Percentiles rank a stretch among this genome's conserved stretches.
These are phyloP conservation scores for Eutrema salsugineum DNA, from an alignment of 441 rosid genomes.

Conservation along the genomic window DNA sequence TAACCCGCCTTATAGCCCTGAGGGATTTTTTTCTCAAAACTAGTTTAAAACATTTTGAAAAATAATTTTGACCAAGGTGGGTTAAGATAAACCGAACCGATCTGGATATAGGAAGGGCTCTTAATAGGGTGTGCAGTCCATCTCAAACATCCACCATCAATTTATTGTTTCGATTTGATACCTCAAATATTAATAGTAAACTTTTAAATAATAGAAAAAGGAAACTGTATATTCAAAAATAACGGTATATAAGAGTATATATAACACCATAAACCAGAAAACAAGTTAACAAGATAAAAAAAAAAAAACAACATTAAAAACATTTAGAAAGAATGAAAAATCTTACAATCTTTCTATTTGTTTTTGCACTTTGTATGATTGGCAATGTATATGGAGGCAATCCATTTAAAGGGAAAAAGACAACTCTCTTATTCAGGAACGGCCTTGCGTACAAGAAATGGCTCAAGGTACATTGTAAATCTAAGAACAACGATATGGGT, in stretches of 20 bases:
- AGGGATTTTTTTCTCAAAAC: too few relatives aligned
- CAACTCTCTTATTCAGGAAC: neutral
- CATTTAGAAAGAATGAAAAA: slow-evolving; percentile 4
- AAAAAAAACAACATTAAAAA: neutral
- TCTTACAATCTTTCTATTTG: slow-evolving; percentile 8
- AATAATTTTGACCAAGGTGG: too few relatives aligned
- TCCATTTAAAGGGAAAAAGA: neutral
- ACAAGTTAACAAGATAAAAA: neutral
- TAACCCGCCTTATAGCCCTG: too few relatives aligned
- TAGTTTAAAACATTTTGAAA: too few relatives aligned
- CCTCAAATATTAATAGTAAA: neutral
- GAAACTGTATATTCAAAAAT: neutral
- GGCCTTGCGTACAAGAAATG: neutral
- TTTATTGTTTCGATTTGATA: too few relatives aligned
- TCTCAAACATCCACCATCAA: too few relatives aligned
- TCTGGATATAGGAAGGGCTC: too few relatives aligned
- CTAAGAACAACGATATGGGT: neutral
- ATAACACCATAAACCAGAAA: neutral
- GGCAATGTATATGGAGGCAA: neutral
- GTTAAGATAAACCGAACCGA: too few relatives aligned
- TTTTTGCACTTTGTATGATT: slow-evolving; percentile 13
- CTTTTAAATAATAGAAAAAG: neutral
- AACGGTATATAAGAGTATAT: neutral
- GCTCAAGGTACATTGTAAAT: slow-evolving; percentile 23
- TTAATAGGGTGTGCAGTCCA: too few relatives aligned